phyloP scores from a whole-genome alignment of 352 stramenopile species.

The Phytopythium chamaehyphon region DNA sequence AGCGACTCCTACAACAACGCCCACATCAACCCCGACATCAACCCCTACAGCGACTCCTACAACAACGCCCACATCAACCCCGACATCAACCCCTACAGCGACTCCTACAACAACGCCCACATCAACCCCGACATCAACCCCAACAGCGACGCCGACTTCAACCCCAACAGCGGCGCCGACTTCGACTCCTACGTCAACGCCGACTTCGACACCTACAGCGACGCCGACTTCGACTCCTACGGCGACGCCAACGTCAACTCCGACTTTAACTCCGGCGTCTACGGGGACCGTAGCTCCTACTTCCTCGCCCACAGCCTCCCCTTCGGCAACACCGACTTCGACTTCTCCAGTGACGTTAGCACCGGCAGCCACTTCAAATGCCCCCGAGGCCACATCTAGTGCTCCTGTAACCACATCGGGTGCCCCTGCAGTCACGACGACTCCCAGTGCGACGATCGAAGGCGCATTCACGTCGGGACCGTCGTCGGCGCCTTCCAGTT shows the following conservation, averaged over 20 bases:
- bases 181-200: slow-evolving; percentile 12
- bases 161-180: neutral
- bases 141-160: neutral
- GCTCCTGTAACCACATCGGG: neutral
- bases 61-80: neutral
- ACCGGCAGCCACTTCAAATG: slow-evolving; percentile 3
- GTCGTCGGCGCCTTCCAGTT: neutral
- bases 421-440: neutral
- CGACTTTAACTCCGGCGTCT: slow-evolving; percentile 1
- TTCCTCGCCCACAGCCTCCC: slow-evolving; percentile 3
- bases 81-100: neutral
- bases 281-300: slow-evolving; percentile 7
- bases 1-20: neutral
- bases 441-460: slow-evolving; percentile 1
- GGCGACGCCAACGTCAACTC: slow-evolving; percentile 8
- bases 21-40: neutral
- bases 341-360: slow-evolving; percentile 9
- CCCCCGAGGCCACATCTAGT: neutral
- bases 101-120: neutral
- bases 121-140: neutral
- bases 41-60: neutral
- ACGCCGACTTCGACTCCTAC: slow-evolving; percentile 15
- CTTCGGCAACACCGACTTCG: slow-evolving; percentile 4
- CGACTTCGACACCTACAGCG: slow-evolving; percentile 10
- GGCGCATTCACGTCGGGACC: neutral